A percentile compares a stretch with the other conserved stretches of the same genome.
phyloP scores from a whole-genome alignment of 176 grass and related monocot species.

The Saccharum officinarum region DNA sequence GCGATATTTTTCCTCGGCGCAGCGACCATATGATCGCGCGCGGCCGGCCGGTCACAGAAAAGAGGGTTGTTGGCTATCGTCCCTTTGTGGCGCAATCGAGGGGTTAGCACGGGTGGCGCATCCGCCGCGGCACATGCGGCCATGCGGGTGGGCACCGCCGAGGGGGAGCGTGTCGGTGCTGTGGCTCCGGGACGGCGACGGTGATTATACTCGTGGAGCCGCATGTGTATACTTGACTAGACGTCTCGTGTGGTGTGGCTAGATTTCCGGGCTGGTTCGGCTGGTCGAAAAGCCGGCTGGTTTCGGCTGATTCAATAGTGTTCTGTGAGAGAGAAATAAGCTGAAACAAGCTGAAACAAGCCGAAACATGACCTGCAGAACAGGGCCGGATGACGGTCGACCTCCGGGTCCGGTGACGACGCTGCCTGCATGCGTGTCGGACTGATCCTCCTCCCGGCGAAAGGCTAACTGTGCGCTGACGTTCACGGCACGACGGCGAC shows the following conservation, averaged over 20 bases:
- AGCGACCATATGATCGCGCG: background rate
- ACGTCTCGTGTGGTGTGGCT: background rate
- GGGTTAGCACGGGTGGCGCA: background rate
- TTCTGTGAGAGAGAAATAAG: too few species aligned
- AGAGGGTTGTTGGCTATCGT: background rate
- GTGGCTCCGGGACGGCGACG: background rate
- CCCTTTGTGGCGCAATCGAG: background rate
- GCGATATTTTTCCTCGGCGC: background rate
- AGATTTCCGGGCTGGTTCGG: too few species aligned
- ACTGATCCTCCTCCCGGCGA: background rate
- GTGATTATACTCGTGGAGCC: background rate
- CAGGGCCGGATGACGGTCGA: too few species aligned
- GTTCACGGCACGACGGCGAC: background rate
- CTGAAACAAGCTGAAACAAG: too few species aligned
- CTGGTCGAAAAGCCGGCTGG: too few species aligned
- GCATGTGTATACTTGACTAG: background rate
- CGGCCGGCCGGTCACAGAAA: background rate
- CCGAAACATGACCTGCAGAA: too few species aligned
- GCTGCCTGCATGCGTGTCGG: too few species aligned
- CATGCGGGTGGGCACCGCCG: background rate
- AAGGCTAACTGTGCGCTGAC: background rate
- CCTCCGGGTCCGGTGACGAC: too few species aligned
- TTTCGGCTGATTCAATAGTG: too few species aligned
- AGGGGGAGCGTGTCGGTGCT: background rate
- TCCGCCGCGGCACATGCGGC: background rate